Base-by-base conservation (phyloP, 208 protist species). In the Perkinsela sp. region DNA sequence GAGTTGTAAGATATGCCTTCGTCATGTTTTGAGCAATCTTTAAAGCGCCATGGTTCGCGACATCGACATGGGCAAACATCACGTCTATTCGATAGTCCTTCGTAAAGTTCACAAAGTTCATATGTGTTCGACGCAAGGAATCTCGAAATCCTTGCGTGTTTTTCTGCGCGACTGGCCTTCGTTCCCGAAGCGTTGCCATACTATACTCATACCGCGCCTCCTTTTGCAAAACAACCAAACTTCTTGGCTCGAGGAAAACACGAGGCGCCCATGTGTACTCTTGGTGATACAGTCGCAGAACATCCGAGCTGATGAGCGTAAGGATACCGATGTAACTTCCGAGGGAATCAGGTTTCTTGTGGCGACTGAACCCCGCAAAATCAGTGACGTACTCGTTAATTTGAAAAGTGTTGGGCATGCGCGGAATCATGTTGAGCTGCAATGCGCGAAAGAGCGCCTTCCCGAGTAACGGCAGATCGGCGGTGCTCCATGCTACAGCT, bases 11-110 rank as follows among this genome's bases (percentile, higher is more conserved):
- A n/a, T n/a, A n/a, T n/a, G n/a, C n/a, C n/a, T n/a, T n/a, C n/a
- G 40, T 57, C 13, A 57, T 57, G 13, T 57, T 57, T 22, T 6
- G 22, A 57, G 13, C 40, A 57, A 57, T 57, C 13, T 57, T 22
- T 22, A 57, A 22, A n/a, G 40, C 40, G 6, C 22, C 22, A 57
- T 57, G 40, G 13, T 88, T 81, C 67, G 76, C 74, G 32, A 74
- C 77, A 71, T 92, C 84, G 30, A 92, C 86, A 0, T 78, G 84
- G 0, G 86, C 86, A 66, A 92, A 92, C 48, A 90, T 73, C 30
- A 92, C 78, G 73, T 92, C 86, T 66, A 92, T 84, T 29, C 84
- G 82, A 77, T 92, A 92, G 74, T 92, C 86, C 71, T 86, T 88
- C 28, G 86, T 89, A 28, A 90, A 57, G 40, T 57, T 57, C 40